Base-by-base conservation (phyloP, 2,329 filamentous ascomycete genomes). In the Ophiostoma sp. region DNA sequence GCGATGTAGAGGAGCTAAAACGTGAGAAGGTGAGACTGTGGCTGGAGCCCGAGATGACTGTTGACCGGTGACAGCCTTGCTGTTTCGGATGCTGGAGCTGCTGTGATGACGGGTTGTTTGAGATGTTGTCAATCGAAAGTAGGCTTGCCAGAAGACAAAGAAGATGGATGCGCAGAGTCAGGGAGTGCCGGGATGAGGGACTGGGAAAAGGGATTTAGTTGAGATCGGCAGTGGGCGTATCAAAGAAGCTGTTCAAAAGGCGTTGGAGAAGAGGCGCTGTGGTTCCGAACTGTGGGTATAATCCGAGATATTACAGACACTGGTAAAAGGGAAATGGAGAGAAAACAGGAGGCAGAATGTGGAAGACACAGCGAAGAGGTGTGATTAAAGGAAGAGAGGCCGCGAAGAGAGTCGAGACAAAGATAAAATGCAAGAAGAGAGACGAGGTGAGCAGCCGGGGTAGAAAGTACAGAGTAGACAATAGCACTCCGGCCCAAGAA, bases 151-250 rank as follows among this genome's bases (percentile, higher is more conserved):
- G 15, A 62, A 33, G 57, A 62, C 57, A 62, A 62, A 62, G 57
- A 62, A 33, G 13, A 62, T 62, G 57, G 57, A 62, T 62, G 57
- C 27, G 27, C 57, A 33, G 27, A 62, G 57, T 8, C 27, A n/a
- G 23, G 31, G 57, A 62, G 57, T 62, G 27, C 57, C 17, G 27
- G 57, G 57, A 62, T 62, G 27, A 62, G 57, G 57, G 27, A 33
- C 27, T 62, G 57, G 23, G 57, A 62, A 62, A 62, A 60, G 54
- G 57, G 57, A 62, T 33, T 27, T 35, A 62, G 57, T 62, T 62
- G 57, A 5, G 57, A 62, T 62, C 57, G 57, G 57, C 57, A 33
- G 57, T 33, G 6, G 57, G 27, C 27, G 52, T 62, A 62, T 62
- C 57, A 62, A 62, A 62, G 27, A 62, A 33, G 57, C 57, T 62